Evolutionary conservation across 441 rosid species (phyloP), one percentile per base, ranked within the genome.

Genomic region (Pelargonium australe): DNA sequence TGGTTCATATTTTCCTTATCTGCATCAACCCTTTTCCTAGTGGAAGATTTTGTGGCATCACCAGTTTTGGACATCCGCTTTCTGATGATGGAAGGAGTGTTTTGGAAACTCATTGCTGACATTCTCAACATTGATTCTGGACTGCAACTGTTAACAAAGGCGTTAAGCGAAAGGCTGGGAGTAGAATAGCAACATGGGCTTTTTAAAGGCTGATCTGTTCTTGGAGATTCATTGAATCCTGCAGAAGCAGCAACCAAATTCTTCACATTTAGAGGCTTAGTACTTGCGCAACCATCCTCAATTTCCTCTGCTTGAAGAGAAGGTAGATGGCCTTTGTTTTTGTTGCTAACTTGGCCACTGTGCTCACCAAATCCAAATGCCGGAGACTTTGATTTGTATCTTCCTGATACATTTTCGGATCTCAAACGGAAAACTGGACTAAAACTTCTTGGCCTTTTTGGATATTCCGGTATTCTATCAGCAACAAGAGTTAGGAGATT

Each of bases 41-140:
- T 23, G 28, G 70, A 64, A 34, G 57, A 49, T 13, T 41, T 63
- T 0, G 63, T 51, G 49, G 12, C 0, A 0, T 61, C 64, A 5
- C 64, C 17, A 43, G 67, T 63, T 55, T 57, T 63, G 23, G 40
- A 58, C 31, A 12, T 65, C 69, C 75, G 45, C 65, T 71, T 80
- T 28, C 79, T 70, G 2, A 81, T 78, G 37, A 81, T 81, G n/a
- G 81, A 78, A 14, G 84, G 84, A 64, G 53, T 73, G 23, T 70
- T 68, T 58, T 67, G 62, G 14, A 45, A 78, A 63, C 76, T 71
- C 70, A 74, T 67, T n/a, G 80, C 75, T 55, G 73, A 70, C 5
- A 16, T 65, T 49, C 72, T 80, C 71, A 80, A 68, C 49, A 55
- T n/a, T n/a, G 69, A 70, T 51, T 47, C 73, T 55, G 72, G 70